Conservation (phyloP, 306 rosid genomes). For the Sophora flavescens region DNA sequence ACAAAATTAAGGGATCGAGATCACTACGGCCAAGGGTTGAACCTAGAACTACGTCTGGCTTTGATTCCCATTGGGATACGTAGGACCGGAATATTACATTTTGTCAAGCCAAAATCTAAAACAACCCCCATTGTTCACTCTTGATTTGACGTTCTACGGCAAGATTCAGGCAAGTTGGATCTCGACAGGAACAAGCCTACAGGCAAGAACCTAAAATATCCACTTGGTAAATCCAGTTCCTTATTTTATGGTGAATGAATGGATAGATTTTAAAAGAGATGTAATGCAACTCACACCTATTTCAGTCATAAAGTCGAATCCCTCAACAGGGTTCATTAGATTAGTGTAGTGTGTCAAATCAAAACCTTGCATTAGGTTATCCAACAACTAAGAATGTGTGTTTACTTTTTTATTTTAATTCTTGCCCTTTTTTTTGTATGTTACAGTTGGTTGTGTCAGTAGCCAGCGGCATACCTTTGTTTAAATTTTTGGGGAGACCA, state of each 20-base stretch:
- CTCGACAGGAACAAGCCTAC: too few species aligned
- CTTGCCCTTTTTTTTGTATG: background rate
- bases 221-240: background rate
- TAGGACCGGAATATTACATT: too few species aligned
- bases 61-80: too few species aligned
- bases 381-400: background rate
- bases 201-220: background rate
- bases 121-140: too few species aligned
- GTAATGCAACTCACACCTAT: background rate
- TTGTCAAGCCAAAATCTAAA: too few species aligned
- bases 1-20: too few species aligned
- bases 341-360: background rate
- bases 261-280: background rate
- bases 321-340: background rate
- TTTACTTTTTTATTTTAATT: background rate
- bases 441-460: background rate
- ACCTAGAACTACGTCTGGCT: too few species aligned
- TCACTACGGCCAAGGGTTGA: too few species aligned
- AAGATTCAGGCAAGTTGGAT: too few species aligned
- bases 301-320: conserved; percentile 3
- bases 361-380: background rate
- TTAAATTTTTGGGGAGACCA: background rate
- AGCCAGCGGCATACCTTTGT: background rate
- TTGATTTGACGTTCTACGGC: too few species aligned
- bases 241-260: background rate